Evolutionary conservation across 495 filamentous ascomycete species (phyloP), one percentile per base, ranked within the genome.

Genomic region (Talaromyces trachyspermus): DNA sequence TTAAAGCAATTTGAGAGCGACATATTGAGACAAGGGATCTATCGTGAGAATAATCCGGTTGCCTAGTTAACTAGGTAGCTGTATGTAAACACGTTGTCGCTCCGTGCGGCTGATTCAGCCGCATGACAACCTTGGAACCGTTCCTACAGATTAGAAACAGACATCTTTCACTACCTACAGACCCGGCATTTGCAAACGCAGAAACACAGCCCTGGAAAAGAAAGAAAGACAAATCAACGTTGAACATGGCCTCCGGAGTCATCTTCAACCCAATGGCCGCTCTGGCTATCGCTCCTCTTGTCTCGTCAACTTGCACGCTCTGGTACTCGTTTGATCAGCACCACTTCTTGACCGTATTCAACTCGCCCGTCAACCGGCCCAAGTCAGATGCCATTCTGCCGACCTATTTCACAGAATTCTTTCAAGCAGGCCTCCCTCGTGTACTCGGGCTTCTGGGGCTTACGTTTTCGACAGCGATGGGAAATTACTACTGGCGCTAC

Each of bases 281-380:
- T 29, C 57, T 70, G 22, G 62, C 63, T 17, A 38, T 60, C 5
- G 57, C 58, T 10, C 68, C 68, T 3, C 55, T 72, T 1, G 41
- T 69, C 46, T 62, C 62, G n/a, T 68, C 67, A 40, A 69, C 65
- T 1, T 62, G 52, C 40, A 64, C 62, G 3, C 55, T 72, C 17
- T 57, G 53, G 27, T 62, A 56, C 47, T 60, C 67, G 7, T 47
- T 51, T 4, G 56, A 66, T 46, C 62, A 67, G 46, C 60, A 57
- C 39, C 46, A 64, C 20, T 62, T 63, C 47, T 58, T 60, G 50
- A 44, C 36, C 24, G 49, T 50, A 38, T 56, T 50, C 27, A 39
- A 46, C 9, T 25, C 23, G 9, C 49, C 46, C 1, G 14, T 15
- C 7, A 46, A 51, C 30, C 53, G 51, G 12, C 23, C 41, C 8